Evolutionary conservation across 257 asterid species (phyloP), one percentile per base, ranked within the genome.

Genomic region (Salvia splendens): DNA sequence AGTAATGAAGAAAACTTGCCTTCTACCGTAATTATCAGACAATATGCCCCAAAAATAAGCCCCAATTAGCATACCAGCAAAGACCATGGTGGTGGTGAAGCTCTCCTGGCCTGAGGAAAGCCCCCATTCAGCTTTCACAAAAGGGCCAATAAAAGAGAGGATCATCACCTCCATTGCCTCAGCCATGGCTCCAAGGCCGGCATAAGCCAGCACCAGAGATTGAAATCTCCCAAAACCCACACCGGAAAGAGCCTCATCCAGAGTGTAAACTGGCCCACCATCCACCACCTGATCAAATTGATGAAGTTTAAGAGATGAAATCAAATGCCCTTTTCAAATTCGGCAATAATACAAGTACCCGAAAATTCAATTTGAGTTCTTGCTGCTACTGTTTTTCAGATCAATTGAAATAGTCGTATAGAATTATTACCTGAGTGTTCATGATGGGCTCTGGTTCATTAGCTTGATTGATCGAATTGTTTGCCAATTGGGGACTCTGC

Each of bases 161-260:
- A 90, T 83, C 91, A 86, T 87, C 64, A 90, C 80, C 66, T 90
- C 97, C 91, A 90, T 84, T 17, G 97, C 86, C 74, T 84, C 95
- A 6, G 88, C 83, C 79, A 87, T 70, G 16, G 87, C 63, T 49
- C 97, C 97, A 17, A 87, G 84, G n/a, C 97, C 95, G 0, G 92
- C 97, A 65, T 85, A 90, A 60, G 66, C 71, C 56, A 90, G 80
- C 70, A 84, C 87, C 38, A 78, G 75, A 64, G 12, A 68, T 56
- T 90, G 95, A 56, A 79, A 90, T 68, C 67, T 90, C 60, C 97
- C 97, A 69, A 90, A 90, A 30, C 95, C 97, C 73, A 86, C 81
- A n/a, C n/a, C 64, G 3, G 86, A 33, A 14, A 89, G 87, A 56
- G 95, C 89, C 69, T 86, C 89, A 75, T 86, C 95, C 65, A 89